Evolutionary conservation across 2,329 filamentous ascomycete genomes (phyloP).

Genomic region (Alternaria solani): DNA sequence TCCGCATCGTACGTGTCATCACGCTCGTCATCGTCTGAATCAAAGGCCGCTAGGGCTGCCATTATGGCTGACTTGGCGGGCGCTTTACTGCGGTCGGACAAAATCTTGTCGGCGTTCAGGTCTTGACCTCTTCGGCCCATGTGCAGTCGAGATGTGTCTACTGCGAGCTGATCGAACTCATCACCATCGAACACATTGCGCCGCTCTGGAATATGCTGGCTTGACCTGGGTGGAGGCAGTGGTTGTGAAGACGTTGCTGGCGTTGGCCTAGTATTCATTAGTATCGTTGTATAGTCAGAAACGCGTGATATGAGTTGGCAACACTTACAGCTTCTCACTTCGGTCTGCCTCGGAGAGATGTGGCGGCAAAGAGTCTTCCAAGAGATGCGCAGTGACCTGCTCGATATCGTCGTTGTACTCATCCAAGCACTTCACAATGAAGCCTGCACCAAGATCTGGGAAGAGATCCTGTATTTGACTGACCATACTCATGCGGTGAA

Average conservation of each 20-base stretch:
- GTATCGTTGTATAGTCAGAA: background rate
- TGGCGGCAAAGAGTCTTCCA: conserved; percentile 77
- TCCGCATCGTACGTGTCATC: conserved; percentile 96
- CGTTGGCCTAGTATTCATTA: conserved; percentile 31
- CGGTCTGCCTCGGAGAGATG: conserved; percentile 72
- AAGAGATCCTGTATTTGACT: conserved; percentile 94
- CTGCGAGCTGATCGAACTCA: conserved; percentile 73
- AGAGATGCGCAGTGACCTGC: conserved; percentile 79
- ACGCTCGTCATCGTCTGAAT: conserved; percentile 93
- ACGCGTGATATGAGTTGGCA: background rate
- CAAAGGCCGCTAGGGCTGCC: conserved; percentile 86
- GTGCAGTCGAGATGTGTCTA: conserved; percentile 74
- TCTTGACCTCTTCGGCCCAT: conserved; percentile 75
- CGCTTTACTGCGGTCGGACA: conserved; percentile 69
- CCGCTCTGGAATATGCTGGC: conserved; percentile 64
- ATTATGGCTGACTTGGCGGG: conserved; percentile 86
- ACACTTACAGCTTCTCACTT: conserved; percentile 65
- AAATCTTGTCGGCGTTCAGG: conserved; percentile 74
- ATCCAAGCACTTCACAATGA: conserved; percentile 79
- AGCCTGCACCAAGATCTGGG: conserved; percentile 83
- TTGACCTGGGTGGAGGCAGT: conserved; percentile 65
- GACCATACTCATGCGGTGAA: conserved; percentile 84
- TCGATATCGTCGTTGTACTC: conserved; percentile 81
- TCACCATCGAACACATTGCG: conserved; percentile 80
- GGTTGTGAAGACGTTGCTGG: conserved; percentile 29